These are phyloP conservation scores for Apostasia ramifera DNA, from an alignment of 106 monocot species.

Conservation along the genomic window DNA sequence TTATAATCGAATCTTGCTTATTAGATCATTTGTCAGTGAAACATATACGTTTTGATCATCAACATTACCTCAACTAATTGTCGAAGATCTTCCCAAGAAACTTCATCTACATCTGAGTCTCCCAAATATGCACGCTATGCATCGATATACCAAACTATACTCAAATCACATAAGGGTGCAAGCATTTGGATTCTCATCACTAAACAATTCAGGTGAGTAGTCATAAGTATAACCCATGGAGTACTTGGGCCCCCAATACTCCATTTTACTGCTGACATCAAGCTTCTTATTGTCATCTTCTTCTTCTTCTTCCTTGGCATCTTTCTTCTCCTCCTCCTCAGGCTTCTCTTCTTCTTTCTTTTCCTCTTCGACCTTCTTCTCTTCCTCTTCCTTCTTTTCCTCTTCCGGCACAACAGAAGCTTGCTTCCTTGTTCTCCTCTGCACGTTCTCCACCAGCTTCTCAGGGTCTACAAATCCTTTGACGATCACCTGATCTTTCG, in stretches of 20 bases:
- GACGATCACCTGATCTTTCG: conserved; percentile 43
- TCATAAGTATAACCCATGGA: conserved; percentile 28
- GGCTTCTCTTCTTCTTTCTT: conserved; percentile 18
- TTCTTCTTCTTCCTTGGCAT: conserved; percentile 12
- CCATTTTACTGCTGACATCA: conserved; percentile 14
- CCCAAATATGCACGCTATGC: background rate
- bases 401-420: conserved; percentile 32
- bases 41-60: too few species aligned
- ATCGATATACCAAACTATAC: background rate
- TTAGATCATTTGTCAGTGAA: too few species aligned
- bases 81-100: too few species aligned
- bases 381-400: conserved; percentile 17
- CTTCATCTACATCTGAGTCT: too few species aligned
- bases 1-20: too few species aligned
- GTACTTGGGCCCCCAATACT: conserved; percentile 30
- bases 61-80: too few species aligned
- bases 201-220: conserved; percentile 45
- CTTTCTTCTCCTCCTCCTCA: conserved; percentile 4
- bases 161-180: conserved; percentile 48
- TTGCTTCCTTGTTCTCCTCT: conserved; percentile 46
- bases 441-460: conserved; percentile 47
- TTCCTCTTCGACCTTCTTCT: conserved; percentile 19
- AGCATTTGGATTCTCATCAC: conserved; percentile 82
- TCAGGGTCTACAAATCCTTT: conserved; percentile 59
- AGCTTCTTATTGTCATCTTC: conserved; percentile 3